These are phyloP conservation scores for Beta lomatogona DNA, from an alignment of 179 eudicot genomes.

Conservation along the genomic window DNA sequence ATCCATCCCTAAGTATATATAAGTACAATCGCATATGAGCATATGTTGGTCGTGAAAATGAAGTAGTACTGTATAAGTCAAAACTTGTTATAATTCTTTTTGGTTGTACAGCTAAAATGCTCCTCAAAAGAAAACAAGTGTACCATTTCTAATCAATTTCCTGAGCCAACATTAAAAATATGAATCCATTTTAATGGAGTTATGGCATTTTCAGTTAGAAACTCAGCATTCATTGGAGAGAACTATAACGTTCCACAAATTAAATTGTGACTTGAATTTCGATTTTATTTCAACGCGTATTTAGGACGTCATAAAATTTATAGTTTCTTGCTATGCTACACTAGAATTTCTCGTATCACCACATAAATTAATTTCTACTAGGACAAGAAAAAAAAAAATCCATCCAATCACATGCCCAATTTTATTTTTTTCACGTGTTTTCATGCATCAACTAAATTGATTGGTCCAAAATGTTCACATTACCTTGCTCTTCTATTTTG, in stretches of 20 bases:
- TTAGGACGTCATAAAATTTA: not conserved
- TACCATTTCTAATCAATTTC: not conserved
- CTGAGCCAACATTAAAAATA: not conserved
- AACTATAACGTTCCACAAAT: constrained; percentile 18
- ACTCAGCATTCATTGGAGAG: constrained; percentile 10
- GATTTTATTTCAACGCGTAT: not conserved
- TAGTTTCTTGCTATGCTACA: not conserved
- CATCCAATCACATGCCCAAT: not conserved
- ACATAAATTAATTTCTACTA: not conserved
- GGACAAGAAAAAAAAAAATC: too few species aligned
- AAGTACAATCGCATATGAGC: too few species aligned
- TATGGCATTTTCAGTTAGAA: constrained; percentile 4
- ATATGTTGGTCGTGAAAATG: not conserved
- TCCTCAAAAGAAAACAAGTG: constrained; percentile 2
- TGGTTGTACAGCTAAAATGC: not conserved
- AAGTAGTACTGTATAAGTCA: too few species aligned
- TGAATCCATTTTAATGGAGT: constrained; percentile 2
- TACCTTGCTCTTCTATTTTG: constrained; percentile 89
- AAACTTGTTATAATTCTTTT: too few species aligned
- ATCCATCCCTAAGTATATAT: too few species aligned
- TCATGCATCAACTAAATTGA: not conserved
- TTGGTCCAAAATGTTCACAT: not conserved
- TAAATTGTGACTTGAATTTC: constrained; percentile 11
- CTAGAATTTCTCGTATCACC: not conserved
- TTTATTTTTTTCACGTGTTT: not conserved